These are phyloP conservation scores for Diaporthe amygdali DNA, from an alignment of 2,329 filamentous ascomycete species.

Conservation along the genomic window DNA sequence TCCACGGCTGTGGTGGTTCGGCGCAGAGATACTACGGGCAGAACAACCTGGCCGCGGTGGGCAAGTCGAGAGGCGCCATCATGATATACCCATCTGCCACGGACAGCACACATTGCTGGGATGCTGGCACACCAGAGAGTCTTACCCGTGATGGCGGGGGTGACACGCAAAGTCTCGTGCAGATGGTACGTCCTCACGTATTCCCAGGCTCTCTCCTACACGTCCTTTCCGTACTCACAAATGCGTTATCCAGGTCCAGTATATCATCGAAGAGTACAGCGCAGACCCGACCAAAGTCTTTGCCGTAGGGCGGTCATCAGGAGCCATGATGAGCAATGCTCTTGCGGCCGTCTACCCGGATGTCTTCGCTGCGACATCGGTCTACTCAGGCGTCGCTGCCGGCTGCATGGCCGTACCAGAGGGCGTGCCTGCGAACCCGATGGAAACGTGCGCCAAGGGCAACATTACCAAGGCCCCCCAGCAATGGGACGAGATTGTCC, in stretches of 20 bases:
- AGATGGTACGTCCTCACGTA: neutral
- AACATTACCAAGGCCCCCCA: neutral
- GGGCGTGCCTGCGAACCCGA: neutral
- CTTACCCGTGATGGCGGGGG: neutral
- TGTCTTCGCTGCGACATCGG: constrained; percentile 34
- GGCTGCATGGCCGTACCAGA: constrained; percentile 27
- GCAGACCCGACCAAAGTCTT: constrained; percentile 52
- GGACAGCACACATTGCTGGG: neutral
- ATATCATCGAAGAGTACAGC: constrained; percentile 47
- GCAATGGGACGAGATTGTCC: neutral
- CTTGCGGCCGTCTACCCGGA: constrained; percentile 39
- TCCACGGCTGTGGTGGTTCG: neutral
- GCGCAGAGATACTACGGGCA: neutral
- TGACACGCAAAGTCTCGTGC: neutral
- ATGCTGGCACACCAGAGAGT: constrained; percentile 18
- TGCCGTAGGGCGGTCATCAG: constrained; percentile 48
- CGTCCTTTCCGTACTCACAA: neutral
- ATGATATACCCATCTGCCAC: neutral
- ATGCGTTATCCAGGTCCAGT: neutral
- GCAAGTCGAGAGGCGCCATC: neutral
- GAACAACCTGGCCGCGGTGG: neutral
- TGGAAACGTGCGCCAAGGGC: neutral
- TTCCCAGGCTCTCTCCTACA: rapidly evolving
- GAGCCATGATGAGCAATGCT: constrained; percentile 45
- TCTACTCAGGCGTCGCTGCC: constrained; percentile 36